Evolutionary conservation across 192 early-diverging fungal species (phyloP).

Genomic region (Lunasporangiospora selenospora): DNA sequence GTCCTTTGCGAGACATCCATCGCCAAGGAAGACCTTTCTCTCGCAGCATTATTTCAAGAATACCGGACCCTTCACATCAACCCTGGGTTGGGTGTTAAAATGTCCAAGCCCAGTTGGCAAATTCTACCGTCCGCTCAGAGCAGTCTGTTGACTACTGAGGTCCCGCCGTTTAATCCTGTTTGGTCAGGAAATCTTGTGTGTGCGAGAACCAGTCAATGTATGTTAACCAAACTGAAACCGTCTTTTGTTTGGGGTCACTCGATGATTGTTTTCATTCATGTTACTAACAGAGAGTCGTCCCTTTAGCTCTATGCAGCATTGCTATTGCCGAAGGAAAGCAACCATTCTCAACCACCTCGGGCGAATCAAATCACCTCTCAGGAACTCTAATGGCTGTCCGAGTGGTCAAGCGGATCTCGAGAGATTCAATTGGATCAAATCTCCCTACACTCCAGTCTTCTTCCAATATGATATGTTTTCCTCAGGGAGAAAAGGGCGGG

Average conservation of each 20-base stretch:
- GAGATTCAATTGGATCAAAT: conserved; percentile 1
- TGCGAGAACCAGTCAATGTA: conserved; percentile 9
- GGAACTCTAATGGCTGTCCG: neutral
- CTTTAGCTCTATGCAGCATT: conserved; percentile 12
- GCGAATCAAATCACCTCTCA: neutral
- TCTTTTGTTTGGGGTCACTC: no score
- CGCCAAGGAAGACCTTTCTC: conserved; percentile 14
- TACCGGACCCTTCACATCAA: conserved; percentile 33
- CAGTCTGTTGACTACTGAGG: neutral
- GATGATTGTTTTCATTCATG: no score
- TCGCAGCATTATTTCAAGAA: conserved; percentile 23
- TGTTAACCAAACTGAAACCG: neutral
- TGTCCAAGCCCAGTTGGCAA: conserved; percentile 36
- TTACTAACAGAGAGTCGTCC: no score
- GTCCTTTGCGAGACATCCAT: neutral
- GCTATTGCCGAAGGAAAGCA: conserved; percentile 2
- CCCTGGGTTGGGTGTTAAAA: conserved; percentile 28
- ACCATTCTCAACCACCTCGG: neutral
- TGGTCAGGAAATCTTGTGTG: conserved; percentile 20
- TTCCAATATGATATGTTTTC: conserved; percentile 15
- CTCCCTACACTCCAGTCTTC: conserved; percentile 5
- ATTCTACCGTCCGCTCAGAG: conserved; percentile 12
- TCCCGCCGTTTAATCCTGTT: conserved; percentile 2
- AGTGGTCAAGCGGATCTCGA: conserved; percentile 15
- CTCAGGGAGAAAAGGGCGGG: neutral